Percentiles rank a stretch among this genome's conserved stretches.
phyloP scores from a whole-genome alignment of 2,329 filamentous ascomycete species.

The Sarocladiaceae sp. region DNA sequence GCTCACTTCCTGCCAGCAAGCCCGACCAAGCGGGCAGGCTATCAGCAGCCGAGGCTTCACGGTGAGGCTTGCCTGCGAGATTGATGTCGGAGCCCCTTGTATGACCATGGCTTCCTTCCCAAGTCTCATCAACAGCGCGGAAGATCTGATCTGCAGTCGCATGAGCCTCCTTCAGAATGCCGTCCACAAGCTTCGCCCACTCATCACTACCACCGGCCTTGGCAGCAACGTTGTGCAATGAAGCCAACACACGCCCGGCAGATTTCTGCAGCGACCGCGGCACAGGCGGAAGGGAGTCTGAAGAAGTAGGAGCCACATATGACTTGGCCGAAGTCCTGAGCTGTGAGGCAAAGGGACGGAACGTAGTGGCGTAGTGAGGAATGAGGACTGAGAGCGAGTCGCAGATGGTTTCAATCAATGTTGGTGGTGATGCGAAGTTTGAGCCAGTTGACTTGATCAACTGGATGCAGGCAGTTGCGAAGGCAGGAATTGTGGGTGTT shows the following conservation, averaged over 20 bases:
- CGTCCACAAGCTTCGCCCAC: constrained; percentile 66
- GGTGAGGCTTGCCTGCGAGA: constrained; percentile 41
- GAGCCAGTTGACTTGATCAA: constrained; percentile 44
- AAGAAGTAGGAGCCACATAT: constrained; percentile 62
- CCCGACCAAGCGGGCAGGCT: constrained; percentile 69
- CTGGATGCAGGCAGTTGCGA: constrained; percentile 69
- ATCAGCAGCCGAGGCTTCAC: constrained; percentile 40
- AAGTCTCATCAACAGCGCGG: constrained; percentile 74
- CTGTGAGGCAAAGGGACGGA: constrained; percentile 70
- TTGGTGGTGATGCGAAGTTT: constrained; percentile 28
- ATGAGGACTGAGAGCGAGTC: constrained; percentile 68
- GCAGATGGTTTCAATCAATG: constrained; percentile 63
- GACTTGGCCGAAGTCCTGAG: constrained; percentile 57
- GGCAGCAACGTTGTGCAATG: constrained; percentile 74
- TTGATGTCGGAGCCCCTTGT: constrained; percentile 33
- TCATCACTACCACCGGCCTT: constrained; percentile 75
- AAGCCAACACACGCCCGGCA: constrained; percentile 62
- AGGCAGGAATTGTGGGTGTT: constrained; percentile 73
- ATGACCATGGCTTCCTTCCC: constrained; percentile 63
- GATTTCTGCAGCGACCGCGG: constrained; percentile 50
- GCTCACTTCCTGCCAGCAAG: constrained; percentile 67
- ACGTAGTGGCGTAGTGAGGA: constrained; percentile 76
- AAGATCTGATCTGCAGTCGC: constrained; percentile 71
- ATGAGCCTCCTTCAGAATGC: constrained; percentile 62
- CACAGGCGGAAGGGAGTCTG: constrained; percentile 39